Evolutionary conservation across 2,329 filamentous ascomycete species (phyloP), one percentile per base, ranked within the genome.

Genomic region (Alternaria tenuissima): DNA sequence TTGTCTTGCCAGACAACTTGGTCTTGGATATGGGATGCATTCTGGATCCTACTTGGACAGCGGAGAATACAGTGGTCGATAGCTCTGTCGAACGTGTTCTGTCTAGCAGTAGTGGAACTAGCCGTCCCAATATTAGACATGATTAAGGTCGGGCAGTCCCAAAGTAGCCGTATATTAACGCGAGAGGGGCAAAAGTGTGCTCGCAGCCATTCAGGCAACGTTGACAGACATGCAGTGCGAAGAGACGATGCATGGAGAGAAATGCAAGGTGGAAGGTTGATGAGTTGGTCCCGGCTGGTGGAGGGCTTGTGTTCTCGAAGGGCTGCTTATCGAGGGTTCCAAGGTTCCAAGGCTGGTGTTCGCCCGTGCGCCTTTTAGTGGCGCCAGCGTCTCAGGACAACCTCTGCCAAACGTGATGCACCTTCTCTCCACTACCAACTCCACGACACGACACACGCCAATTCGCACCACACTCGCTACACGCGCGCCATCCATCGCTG

Each of bases 391-490:
- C 64, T 66, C 67, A 69, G 68, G 30, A 64, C 63, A 63, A 64
- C 65, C 65, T 66, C 61, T 65, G 64, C 64, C 65, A 65, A 66
- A 63, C 64, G 64, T 64, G 63, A 61, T 59, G 56, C 58, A 54
- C 52, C 53, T 26, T 53, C 65, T 52, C 59, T 54, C 53, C 55
- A 26, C 46, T 55, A 57, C 61, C 66, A 67, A 65, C 73, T 62
- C 59, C 63, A 67, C 68, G 62, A 64, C 69, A 62, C 66, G 24
- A 67, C 57, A 66, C 68, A 46, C 61, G 54, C 66, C 63, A 66
- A 65, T 59, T 44, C 56, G 48, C 57, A 43, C 57, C 64, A 58
- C 64, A 62, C 62, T 61, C 66, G 66, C 68, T 62, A 65, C 57
- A 57, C 65, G 53, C 67, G 59, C 63, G 42, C 56, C 58, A 16